Evolutionary conservation across 352 stramenopile genomes (phyloP).

Genomic region (Globisporangium viniferum): DNA sequence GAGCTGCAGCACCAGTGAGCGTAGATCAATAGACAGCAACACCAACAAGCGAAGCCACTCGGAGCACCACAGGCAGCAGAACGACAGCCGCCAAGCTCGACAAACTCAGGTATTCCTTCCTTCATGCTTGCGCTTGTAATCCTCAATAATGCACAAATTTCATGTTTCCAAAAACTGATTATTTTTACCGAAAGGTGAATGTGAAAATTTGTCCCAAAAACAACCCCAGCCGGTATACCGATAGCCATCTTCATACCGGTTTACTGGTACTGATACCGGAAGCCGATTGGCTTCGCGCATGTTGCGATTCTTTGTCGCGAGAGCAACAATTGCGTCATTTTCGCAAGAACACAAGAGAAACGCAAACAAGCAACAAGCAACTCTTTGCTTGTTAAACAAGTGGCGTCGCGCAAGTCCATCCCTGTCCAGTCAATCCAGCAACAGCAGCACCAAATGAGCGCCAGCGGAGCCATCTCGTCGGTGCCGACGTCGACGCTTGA

Average conservation of each 20-base stretch:
- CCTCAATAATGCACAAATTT: not conserved
- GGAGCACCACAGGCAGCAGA: not conserved
- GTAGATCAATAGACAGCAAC: not conserved
- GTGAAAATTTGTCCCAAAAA: too few relatives aligned
- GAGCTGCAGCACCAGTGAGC: not conserved
- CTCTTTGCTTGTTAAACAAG: not conserved
- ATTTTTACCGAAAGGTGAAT: not conserved
- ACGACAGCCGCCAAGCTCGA: not conserved
- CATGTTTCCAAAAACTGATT: not conserved
- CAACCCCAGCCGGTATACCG: too few relatives aligned
- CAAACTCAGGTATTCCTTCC: not conserved
- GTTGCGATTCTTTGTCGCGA: not conserved
- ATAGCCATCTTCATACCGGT: not conserved
- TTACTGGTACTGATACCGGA: too few relatives aligned
- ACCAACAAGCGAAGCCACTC: not conserved
- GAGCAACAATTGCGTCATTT: not conserved
- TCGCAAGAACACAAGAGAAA: conserved; percentile 1
- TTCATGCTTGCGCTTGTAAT: not conserved
- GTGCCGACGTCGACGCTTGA: conserved; percentile 23
- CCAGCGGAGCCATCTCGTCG: conserved; percentile 13
- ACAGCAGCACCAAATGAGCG: conserved; percentile 2
- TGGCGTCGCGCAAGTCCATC: too few relatives aligned
- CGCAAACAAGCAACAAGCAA: not conserved
- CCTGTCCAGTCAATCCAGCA: not conserved
- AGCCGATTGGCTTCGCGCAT: too few relatives aligned